These are phyloP conservation scores for Pseudogymnoascus sp. DNA, from an alignment of 2,329 filamentous ascomycete genomes.

Conservation along the genomic window DNA sequence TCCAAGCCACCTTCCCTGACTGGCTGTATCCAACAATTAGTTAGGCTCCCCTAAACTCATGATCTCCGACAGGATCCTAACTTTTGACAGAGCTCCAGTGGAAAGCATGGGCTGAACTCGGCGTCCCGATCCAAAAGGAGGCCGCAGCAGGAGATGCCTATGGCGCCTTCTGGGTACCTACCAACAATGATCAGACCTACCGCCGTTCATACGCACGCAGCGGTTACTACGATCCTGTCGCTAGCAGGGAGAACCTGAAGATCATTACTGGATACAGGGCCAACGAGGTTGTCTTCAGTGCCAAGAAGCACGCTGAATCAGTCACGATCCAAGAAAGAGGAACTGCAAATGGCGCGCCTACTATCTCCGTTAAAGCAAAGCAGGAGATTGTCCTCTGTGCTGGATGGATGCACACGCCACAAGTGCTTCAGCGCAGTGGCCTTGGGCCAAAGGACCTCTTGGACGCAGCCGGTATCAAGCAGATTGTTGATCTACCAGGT, in stretches of 20 bases:
- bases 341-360: not conserved
- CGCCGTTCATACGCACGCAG: slow-evolving; percentile 33
- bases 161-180: slow-evolving; percentile 32
- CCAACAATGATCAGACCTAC: slow-evolving; percentile 18
- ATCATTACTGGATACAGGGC: slow-evolving; percentile 13
- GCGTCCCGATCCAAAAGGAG: slow-evolving; percentile 30
- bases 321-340: slow-evolving; percentile 6
- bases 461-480: slow-evolving; percentile 24
- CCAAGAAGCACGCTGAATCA: slow-evolving; percentile 19
- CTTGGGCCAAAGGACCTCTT: slow-evolving; percentile 27
- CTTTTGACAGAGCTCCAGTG: slow-evolving; percentile 10
- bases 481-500: slow-evolving; percentile 32
- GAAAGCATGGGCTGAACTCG: slow-evolving; percentile 30
- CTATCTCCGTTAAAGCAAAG: slow-evolving; percentile 15
- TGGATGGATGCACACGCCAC: slow-evolving; percentile 24
- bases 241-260: slow-evolving; percentile 20
- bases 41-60: slow-evolving; percentile 14
- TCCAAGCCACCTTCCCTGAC: slow-evolving; percentile 33
- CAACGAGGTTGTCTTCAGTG: slow-evolving; percentile 24
- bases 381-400: slow-evolving; percentile 32
- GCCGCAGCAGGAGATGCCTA: slow-evolving; percentile 30
- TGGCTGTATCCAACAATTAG: slow-evolving; percentile 31
- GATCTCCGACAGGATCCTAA: not conserved
- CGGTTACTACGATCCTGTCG: slow-evolving; percentile 32
- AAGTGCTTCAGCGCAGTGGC: slow-evolving; percentile 19